phyloP scores from a whole-genome alignment of 805 yeast species.

The Kuraishia piskuri region DNA sequence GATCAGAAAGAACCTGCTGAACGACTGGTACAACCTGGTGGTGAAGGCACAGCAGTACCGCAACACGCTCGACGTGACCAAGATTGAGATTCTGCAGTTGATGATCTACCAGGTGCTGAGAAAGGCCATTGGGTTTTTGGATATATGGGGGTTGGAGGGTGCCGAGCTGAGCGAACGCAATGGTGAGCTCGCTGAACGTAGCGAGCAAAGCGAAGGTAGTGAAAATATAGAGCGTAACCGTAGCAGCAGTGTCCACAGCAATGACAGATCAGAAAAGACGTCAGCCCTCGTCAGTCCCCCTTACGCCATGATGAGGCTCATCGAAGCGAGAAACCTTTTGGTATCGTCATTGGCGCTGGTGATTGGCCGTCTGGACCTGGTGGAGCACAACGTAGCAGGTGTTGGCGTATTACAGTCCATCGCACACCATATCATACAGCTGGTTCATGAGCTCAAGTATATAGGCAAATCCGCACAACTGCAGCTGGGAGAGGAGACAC shows the following conservation, averaged over 20 bases:
- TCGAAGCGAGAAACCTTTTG: conserved; percentile 53
- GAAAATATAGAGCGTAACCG: conserved; percentile 1
- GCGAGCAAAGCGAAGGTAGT: not conserved
- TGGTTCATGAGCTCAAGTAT: conserved; percentile 47
- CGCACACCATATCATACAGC: conserved; percentile 58
- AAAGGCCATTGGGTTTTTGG: conserved; percentile 55
- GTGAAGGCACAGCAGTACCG: conserved; percentile 68
- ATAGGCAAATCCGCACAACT: conserved; percentile 14
- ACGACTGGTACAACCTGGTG: conserved; percentile 78
- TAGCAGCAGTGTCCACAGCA: conserved; percentile 1
- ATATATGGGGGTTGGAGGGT: conserved; percentile 65
- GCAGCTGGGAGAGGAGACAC: conserved; percentile 10
- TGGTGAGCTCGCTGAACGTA: conserved; percentile 23
- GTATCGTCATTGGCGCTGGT: conserved; percentile 57
- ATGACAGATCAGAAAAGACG: conserved; percentile 9
- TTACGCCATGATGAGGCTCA: conserved; percentile 49
- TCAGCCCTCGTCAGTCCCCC: conserved; percentile 56
- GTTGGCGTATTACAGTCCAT: conserved; percentile 59
- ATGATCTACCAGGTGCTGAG: conserved; percentile 61
- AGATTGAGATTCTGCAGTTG: conserved; percentile 53
- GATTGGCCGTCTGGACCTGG: conserved; percentile 69
- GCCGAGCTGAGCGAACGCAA: too few species aligned
- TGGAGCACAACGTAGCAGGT: conserved; percentile 65
- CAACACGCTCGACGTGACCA: conserved; percentile 48
- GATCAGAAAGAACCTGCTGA: conserved; percentile 58